Base-by-base conservation (phyloP, 2,329 filamentous ascomycete genomes). In the Pseudocercospora pini-densiflorae region DNA sequence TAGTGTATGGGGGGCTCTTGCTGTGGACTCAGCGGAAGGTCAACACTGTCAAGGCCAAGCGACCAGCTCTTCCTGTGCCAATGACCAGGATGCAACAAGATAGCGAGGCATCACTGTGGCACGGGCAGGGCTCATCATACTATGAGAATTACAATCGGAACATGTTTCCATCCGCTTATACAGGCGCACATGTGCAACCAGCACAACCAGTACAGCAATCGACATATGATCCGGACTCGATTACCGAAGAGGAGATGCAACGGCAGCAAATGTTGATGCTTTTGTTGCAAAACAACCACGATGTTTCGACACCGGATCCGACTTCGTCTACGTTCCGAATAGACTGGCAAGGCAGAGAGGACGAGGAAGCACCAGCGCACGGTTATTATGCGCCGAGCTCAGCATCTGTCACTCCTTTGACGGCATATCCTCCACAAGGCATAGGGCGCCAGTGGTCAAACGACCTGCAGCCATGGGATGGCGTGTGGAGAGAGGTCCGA, bases 231-330 rank as follows among this genome's bases (percentile, higher is more conserved):
- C 73, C 77, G 12, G 71, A 75, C 23, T 62, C 70, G 21, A 77
- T 83, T 62, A 78, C 79, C 23, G 83, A 86, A 70, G 82, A 84
- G 62, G 83, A 85, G 59, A 76, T 80, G 66, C 81, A 84, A 64
- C 81, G 82, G 31, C 81, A 83, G 69, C 83, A 85, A 67, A 83
- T 85, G 79, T 78, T 82, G n/a, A 77, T 81, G 68, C 77, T 86
- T 0, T 79, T 85, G 16, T 72, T 77, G 49, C 69, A 74, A 16
- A 68, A 67, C 43, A 76, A 67, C 67, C 75, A 21, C 73, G 75
- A 63, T 12, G n/a, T 58, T 8, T 67, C 72, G 7, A 68, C 72
- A 67, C 77, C 40, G 70, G 78, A 69, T 73, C 79, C 58, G 68
- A 75, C 65, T 14, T 77, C 77, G 65, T 76, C 77, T 51, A 84